Conservation (phyloP, 163 green algal genomes). For the Scenedesmus sp. region DNA sequence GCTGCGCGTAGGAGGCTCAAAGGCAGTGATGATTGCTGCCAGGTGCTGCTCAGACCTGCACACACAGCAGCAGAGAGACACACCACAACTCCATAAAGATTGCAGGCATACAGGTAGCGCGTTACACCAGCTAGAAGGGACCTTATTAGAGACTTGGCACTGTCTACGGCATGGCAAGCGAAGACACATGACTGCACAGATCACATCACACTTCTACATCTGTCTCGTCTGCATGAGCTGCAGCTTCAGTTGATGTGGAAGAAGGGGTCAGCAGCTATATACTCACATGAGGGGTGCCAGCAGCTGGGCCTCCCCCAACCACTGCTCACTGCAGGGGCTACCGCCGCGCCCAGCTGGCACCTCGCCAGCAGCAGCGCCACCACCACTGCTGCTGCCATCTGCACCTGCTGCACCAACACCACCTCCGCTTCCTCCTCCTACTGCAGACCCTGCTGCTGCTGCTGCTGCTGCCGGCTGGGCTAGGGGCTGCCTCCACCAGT, state of each 20-base stretch:
- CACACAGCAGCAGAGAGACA: neutral
- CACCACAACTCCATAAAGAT: neutral
- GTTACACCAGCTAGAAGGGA: no score
- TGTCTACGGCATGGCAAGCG: no score
- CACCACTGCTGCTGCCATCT: neutral
- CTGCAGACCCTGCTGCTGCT: neutral
- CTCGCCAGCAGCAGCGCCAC: neutral
- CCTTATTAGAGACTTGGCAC: no score
- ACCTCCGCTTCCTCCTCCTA: neutral
- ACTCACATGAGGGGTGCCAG: slow-evolving; percentile 7
- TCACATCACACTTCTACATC: no score
- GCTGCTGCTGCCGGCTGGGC: neutral
- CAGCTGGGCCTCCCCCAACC: neutral
- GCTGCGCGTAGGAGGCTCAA: neutral
- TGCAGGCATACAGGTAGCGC: neutral
- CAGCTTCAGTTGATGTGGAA: no score
- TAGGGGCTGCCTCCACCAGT: slow-evolving; percentile 34
- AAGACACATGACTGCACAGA: neutral
- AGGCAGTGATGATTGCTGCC: neutral
- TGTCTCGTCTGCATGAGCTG: no score
- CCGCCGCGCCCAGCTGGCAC: neutral
- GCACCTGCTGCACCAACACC: neutral
- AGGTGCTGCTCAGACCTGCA: neutral
- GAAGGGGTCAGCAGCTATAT: neutral
- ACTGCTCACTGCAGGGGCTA: neutral